Conservation (phyloP, 495 filamentous ascomycete genomes). For the Aspergillus steynii region DNA sequence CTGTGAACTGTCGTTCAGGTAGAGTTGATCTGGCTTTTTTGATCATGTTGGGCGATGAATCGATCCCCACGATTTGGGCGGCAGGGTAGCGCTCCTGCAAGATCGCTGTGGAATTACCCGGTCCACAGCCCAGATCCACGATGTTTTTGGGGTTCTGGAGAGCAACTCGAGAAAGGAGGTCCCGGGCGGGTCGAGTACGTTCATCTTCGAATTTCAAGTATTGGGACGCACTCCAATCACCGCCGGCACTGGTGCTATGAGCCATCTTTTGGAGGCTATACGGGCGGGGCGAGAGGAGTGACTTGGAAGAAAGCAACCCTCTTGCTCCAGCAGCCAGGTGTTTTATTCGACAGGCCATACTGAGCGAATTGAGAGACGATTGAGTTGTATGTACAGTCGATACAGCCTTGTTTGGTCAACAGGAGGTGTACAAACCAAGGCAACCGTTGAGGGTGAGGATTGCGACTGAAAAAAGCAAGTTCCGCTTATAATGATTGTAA, state of each 20-base stretch:
- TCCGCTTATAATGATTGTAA: too few species aligned
- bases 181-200: slow-evolving; percentile 44
- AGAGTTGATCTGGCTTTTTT: slow-evolving; percentile 38
- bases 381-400: too few species aligned
- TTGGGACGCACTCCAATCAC: slow-evolving; percentile 48
- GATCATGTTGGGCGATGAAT: slow-evolving; percentile 56
- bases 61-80: slow-evolving; percentile 50
- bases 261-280: background rate
- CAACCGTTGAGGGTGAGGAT: too few species aligned
- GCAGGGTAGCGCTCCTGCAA: slow-evolving; percentile 45
- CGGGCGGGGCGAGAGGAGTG: background rate
- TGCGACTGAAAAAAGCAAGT: too few species aligned
- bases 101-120: slow-evolving; percentile 52
- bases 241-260: background rate
- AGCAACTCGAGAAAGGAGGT: slow-evolving; percentile 43
- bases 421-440: too few species aligned
- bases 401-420: too few species aligned
- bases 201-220: slow-evolving; percentile 51
- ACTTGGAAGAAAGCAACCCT: background rate
- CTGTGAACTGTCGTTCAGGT: slow-evolving; percentile 32
- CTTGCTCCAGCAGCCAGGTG: background rate
- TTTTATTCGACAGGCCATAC: background rate
- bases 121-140: slow-evolving; percentile 58
- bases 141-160: slow-evolving; percentile 37
- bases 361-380: background rate